Evolutionary conservation across 371 early-diverging fungal species (phyloP).

Genomic region (Circinella minor): DNA sequence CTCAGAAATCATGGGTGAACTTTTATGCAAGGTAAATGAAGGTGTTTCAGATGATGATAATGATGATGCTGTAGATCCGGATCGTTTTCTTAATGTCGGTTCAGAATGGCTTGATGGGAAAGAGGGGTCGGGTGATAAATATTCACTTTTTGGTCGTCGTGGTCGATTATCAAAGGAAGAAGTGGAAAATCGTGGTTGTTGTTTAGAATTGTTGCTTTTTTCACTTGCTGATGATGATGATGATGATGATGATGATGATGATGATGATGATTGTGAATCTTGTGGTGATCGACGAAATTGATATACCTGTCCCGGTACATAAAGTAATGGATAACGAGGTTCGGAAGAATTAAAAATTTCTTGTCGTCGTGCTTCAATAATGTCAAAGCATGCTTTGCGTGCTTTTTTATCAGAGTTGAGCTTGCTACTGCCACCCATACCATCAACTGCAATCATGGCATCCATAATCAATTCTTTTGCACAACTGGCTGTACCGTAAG

Average conservation of each 20-base stretch:
- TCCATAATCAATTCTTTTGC: conserved; percentile 56
- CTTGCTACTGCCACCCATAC: conserved; percentile 47
- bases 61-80: not conserved
- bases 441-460: conserved; percentile 47
- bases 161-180: not conserved
- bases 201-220: not conserved
- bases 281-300: conserved; percentile 39
- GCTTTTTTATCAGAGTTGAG: conserved; percentile 35
- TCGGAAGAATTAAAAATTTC: conserved; percentile 46
- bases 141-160: conserved; percentile 4
- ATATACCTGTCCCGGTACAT: conserved; percentile 50
- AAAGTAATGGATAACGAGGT: conserved; percentile 49
- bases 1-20: conserved; percentile 41
- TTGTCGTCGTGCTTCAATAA: conserved; percentile 44
- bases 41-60: not conserved
- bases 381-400: conserved; percentile 46
- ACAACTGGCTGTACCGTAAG: conserved; percentile 72
- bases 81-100: conserved; percentile 1
- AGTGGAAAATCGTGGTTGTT: not conserved
- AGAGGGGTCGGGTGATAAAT: not conserved
- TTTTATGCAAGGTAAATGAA: conserved; percentile 43
- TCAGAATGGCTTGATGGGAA: conserved; percentile 14
- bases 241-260: not conserved
- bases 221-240: not conserved
- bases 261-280: not conserved